Evolutionary conservation across 805 yeast genomes (phyloP), one percentile per base, ranked within the genome.

Genomic region (Tetrapisispora taiwanensis): DNA sequence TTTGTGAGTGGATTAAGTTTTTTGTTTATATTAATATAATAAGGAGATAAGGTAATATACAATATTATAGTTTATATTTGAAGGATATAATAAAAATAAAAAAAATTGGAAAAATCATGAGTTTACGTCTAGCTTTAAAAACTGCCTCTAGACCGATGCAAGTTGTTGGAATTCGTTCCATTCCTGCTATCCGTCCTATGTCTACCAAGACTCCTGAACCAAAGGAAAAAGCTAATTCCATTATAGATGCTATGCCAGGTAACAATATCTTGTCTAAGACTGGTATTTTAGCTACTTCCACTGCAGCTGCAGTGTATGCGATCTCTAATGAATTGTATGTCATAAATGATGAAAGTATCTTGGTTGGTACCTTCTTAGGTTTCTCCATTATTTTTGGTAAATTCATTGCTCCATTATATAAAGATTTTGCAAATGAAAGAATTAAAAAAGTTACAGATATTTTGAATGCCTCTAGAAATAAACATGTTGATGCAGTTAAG

Each of bases 251-350:
- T 51, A 71, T 92, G 56, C 98, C 98, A 67, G 97, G 97, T 66
- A 82, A 78, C 79, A 78, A 79, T 60, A 73, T 78, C 56, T 68
- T 90, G 56, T 78, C 96, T 54, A 92, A 92, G 79, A 87, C 97
- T 50, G 96, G 97, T 63, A 76, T 89, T 62, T 74, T 92, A 61
- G 96, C 96, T 60, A 89, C 98, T 44, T 78, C 90, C 49, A 79
- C 95, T 49, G 97, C 97, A 50, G 97, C 95, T 46, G 81, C 95
- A 48, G 68, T 90, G 55, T 92, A 88, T 71, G 96, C 95, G 53
- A 81, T 92, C 64, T 84, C 96, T 59, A 87, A 86, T 70, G 95
- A 87, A 69, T 75, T 92, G 56, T 82, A 89, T 70, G 85, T 92
- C 55, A 75, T 92, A 62, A 94, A 90, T 70, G 97, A 88, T 64